Conservation (phyloP, 768 basidiomycete species). For the Mycena filopes region DNA sequence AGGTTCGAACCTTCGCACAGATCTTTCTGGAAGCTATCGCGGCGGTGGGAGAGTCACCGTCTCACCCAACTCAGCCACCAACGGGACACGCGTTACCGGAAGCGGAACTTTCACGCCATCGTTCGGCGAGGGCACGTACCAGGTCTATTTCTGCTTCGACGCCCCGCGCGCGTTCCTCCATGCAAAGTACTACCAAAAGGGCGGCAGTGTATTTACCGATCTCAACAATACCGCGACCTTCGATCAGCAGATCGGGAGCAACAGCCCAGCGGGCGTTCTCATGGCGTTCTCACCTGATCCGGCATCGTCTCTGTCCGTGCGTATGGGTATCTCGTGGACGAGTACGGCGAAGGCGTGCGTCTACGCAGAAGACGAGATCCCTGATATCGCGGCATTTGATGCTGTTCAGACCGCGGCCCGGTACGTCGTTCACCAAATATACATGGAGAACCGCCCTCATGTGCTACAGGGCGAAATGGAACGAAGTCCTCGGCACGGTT, state of each 20-base stretch:
- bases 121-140: slow-evolving; percentile 28
- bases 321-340: slow-evolving; percentile 57
- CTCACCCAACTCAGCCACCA: slow-evolving; percentile 15
- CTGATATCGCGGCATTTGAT: slow-evolving; percentile 24
- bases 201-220: slow-evolving; percentile 1
- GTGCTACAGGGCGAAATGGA: slow-evolving; percentile 28
- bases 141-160: slow-evolving; percentile 30
- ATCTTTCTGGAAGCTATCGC: slow-evolving; percentile 28
- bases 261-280: slow-evolving; percentile 25
- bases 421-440: neutral
- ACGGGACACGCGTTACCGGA: slow-evolving; percentile 27
- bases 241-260: neutral
- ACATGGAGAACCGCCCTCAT: neutral
- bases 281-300: slow-evolving; percentile 38
- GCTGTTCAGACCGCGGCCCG: slow-evolving; percentile 25
- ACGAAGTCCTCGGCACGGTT: slow-evolving; percentile 25
- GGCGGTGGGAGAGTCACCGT: slow-evolving; percentile 18
- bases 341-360: slow-evolving; percentile 54
- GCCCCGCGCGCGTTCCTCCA: slow-evolving; percentile 14
- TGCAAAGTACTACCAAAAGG: slow-evolving; percentile 23
- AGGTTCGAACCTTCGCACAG: neutral
- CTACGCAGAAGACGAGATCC: slow-evolving; percentile 53
- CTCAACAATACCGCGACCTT: slow-evolving; percentile 16
- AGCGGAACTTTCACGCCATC: slow-evolving; percentile 20
- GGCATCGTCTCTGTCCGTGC: slow-evolving; percentile 46